Evolutionary conservation across 2,329 filamentous ascomycete species (phyloP).

Genomic region (Aureobasidium uvarum): DNA sequence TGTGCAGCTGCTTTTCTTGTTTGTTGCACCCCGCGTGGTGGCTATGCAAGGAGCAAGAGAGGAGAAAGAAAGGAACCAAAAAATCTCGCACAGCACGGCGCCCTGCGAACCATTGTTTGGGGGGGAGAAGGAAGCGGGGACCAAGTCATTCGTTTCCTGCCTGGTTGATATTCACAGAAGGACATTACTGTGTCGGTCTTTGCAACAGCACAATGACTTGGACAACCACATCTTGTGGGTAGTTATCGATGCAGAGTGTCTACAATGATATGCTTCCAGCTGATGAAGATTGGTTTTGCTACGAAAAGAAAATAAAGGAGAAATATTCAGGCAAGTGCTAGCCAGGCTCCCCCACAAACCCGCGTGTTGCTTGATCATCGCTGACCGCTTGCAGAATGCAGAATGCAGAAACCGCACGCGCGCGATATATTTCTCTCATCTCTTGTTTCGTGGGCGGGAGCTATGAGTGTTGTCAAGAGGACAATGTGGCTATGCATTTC

Average conservation of each 20-base stretch:
- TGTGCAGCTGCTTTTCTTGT: not conserved
- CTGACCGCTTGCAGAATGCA: constrained; percentile 12
- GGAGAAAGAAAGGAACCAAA: not conserved
- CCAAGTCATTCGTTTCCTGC: not conserved
- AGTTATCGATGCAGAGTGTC: too few species aligned
- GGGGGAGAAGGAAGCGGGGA: too few species aligned
- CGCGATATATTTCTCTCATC: not conserved
- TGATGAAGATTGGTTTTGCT: too few species aligned
- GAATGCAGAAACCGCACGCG: constrained; percentile 6
- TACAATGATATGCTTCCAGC: too few species aligned
- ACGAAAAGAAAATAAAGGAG: not conserved
- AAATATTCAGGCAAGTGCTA: too few species aligned
- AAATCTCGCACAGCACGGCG: not conserved
- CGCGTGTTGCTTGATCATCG: not conserved
- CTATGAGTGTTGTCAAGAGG: too few species aligned
- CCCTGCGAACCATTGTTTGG: not conserved
- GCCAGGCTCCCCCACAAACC: not conserved
- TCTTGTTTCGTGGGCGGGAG: not conserved
- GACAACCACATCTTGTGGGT: too few species aligned
- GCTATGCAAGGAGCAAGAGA: not conserved
- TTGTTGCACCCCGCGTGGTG: not conserved
- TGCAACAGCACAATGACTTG: too few species aligned
- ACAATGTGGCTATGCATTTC: not conserved
- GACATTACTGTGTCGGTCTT: too few species aligned
- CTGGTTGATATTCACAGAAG: too few species aligned